Percentiles rank a stretch among this genome's conserved stretches.
phyloP scores from a whole-genome alignment of 306 rosid species.

The Lathyrus tuberosus region DNA sequence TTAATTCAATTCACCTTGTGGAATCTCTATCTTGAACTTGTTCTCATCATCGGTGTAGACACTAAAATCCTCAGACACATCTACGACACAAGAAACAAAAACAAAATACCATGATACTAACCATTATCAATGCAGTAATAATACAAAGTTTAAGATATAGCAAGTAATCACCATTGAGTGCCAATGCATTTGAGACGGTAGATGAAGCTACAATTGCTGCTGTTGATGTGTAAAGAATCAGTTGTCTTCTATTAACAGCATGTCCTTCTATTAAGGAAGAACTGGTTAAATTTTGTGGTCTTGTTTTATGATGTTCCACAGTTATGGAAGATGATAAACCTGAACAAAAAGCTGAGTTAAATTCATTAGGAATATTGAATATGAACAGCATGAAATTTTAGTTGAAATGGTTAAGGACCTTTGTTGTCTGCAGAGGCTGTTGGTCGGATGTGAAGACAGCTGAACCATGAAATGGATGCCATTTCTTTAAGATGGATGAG shows the following conservation, averaged over 20 bases:
- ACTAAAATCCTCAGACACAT: slow-evolving; percentile 60
- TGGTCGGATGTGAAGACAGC: slow-evolving; percentile 38
- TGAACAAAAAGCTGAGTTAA: slow-evolving; percentile 27
- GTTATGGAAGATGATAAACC: slow-evolving; percentile 36
- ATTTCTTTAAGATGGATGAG: slow-evolving; percentile 52
- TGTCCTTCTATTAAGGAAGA: slow-evolving; percentile 33
- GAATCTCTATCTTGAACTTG: slow-evolving; percentile 78
- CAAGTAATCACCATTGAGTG: slow-evolving; percentile 38
- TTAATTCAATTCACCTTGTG: slow-evolving; percentile 61
- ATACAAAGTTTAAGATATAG: neutral
- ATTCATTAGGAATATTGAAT: slow-evolving; percentile 17
- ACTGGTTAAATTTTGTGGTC: slow-evolving; percentile 23
- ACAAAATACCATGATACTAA: neutral
- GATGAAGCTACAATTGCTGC: slow-evolving; percentile 50
- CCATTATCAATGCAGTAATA: neutral
- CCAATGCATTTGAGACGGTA: slow-evolving; percentile 45
- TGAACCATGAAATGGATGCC: slow-evolving; percentile 52
- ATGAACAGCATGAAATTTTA: slow-evolving; percentile 1
- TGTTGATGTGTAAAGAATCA: slow-evolving; percentile 46
- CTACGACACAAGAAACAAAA: slow-evolving; percentile 37
- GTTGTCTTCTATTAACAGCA: slow-evolving; percentile 56
- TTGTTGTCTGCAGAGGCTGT: slow-evolving; percentile 33
- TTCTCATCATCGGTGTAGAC: slow-evolving; percentile 67
- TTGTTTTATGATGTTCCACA: slow-evolving; percentile 20
- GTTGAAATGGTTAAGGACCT: slow-evolving; percentile 1